phyloP scores from a whole-genome alignment of 2,329 filamentous ascomycete genomes.

The Emericellopsis atlantica region DNA sequence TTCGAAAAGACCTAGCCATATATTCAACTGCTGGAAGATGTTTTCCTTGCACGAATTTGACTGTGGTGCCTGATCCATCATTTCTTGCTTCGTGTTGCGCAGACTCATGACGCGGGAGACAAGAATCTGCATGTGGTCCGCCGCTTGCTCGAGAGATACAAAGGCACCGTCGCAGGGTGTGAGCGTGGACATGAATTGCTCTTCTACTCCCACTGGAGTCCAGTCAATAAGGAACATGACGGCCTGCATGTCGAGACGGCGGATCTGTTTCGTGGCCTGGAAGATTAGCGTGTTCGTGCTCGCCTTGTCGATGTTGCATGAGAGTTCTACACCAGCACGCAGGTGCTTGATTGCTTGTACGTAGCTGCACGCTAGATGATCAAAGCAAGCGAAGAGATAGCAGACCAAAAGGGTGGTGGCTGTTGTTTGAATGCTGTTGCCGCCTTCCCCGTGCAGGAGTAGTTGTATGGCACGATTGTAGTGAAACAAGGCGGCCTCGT shows the following conservation, averaged over 20 bases:
- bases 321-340: slow-evolving; percentile 18
- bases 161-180: slow-evolving; percentile 8
- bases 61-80: slow-evolving; percentile 2
- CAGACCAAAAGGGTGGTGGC: slow-evolving; percentile 21
- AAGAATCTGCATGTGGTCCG: slow-evolving; percentile 17
- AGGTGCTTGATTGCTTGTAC: slow-evolving; percentile 20
- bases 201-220: slow-evolving; percentile 14
- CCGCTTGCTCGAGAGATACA: slow-evolving; percentile 17
- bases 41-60: slow-evolving; percentile 3
- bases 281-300: slow-evolving; percentile 9
- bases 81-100: slow-evolving; percentile 10
- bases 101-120: slow-evolving; percentile 16
- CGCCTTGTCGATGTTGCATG: slow-evolving; percentile 9
- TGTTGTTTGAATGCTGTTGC: slow-evolving; percentile 11
- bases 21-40: slow-evolving; percentile 10
- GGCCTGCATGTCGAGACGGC: slow-evolving; percentile 22
- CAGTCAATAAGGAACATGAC: slow-evolving; percentile 18
- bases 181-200: slow-evolving; percentile 7
- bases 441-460: slow-evolving; percentile 11
- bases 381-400: slow-evolving; percentile 25
- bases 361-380: slow-evolving; percentile 19
- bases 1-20: slow-evolving; percentile 13
- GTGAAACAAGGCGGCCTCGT: slow-evolving; percentile 11
- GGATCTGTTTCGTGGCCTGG: slow-evolving; percentile 19
- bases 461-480: slow-evolving; percentile 16